Percentiles rank a stretch among this genome's conserved stretches.
phyloP scores from a whole-genome alignment of 2,329 filamentous ascomycete species.

The Trichocomaceae sp. region DNA sequence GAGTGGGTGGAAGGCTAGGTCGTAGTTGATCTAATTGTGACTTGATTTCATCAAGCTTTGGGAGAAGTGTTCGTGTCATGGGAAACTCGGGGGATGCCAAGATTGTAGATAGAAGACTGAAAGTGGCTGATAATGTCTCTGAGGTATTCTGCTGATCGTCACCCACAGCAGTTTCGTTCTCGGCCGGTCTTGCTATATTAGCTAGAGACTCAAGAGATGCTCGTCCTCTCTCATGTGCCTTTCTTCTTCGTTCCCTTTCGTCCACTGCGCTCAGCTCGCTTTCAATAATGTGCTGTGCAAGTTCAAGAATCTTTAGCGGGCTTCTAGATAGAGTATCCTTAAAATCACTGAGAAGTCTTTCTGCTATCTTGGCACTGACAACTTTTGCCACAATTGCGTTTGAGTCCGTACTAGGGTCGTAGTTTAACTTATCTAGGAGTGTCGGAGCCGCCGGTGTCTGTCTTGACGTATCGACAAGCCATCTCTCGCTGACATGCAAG shows the following conservation, averaged over 20 bases:
- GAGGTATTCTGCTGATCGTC: slow-evolving; percentile 21
- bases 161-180: slow-evolving; percentile 15
- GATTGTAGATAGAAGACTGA: slow-evolving; percentile 39
- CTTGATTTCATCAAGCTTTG: slow-evolving; percentile 29
- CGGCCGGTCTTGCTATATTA: slow-evolving; percentile 23
- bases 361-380: slow-evolving; percentile 36
- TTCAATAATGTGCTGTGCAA: slow-evolving; percentile 37
- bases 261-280: slow-evolving; percentile 25
- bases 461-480: slow-evolving; percentile 30
- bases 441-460: slow-evolving; percentile 4
- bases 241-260: slow-evolving; percentile 4
- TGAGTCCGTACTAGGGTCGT: slow-evolving; percentile 18
- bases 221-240: slow-evolving; percentile 15
- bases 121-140: slow-evolving; percentile 35
- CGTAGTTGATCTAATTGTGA: slow-evolving; percentile 31
- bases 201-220: slow-evolving; percentile 32
- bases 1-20: slow-evolving; percentile 25
- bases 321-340: slow-evolving; percentile 37
- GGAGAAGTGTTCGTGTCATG: slow-evolving; percentile 24
- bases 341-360: slow-evolving; percentile 37
- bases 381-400: slow-evolving; percentile 30
- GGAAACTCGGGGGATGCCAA: slow-evolving; percentile 37
- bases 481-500: slow-evolving; percentile 35
- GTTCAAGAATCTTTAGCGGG: slow-evolving; percentile 34
- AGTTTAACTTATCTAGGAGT: slow-evolving; percentile 13